These are phyloP conservation scores for Pythium utonaiense DNA, from an alignment of 352 stramenopile genomes.

Conservation along the genomic window DNA sequence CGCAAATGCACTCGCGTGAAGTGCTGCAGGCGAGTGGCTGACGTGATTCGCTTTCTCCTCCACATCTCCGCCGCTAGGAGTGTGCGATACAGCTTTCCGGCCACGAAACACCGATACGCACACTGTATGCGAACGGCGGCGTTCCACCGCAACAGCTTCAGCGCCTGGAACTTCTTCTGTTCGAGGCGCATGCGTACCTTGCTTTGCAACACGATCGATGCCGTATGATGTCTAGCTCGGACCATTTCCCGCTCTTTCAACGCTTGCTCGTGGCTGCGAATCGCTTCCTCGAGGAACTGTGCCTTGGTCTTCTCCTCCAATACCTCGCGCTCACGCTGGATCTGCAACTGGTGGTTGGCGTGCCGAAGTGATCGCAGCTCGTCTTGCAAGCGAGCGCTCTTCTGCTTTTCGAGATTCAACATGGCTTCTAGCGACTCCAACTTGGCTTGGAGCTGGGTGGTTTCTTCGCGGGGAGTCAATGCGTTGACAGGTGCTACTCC, in stretches of 20 bases:
- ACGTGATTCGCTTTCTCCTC: not conserved
- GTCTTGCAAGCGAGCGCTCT: constrained; percentile 10
- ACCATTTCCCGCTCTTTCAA: constrained; percentile 34
- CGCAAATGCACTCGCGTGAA: constrained; percentile 39
- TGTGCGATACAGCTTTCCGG: constrained; percentile 10
- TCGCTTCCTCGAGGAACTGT: constrained; percentile 37
- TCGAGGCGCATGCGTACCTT: constrained; percentile 50
- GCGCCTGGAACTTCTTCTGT: constrained; percentile 55
- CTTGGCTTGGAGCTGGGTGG: not conserved
- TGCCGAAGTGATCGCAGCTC: constrained; percentile 14
- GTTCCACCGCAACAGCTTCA: constrained; percentile 39
- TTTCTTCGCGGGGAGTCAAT: not conserved
- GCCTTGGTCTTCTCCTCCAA: constrained; percentile 40
- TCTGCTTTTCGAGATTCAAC: constrained; percentile 20
- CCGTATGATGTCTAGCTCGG: constrained; percentile 33
- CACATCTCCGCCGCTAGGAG: constrained; percentile 21
- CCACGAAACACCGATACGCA: constrained; percentile 21
- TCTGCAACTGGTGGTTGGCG: constrained; percentile 11
- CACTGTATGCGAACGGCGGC: constrained; percentile 46
- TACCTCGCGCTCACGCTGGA: constrained; percentile 37
- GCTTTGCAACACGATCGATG: constrained; percentile 62
- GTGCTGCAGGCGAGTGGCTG: constrained; percentile 31
- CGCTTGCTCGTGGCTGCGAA: constrained; percentile 36
- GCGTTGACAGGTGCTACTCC: not conserved
- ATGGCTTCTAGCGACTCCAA: constrained; percentile 5